Evolutionary conservation across 257 asterid species (phyloP), one percentile per base, ranked within the genome.

Genomic region (Rhazya stricta): DNA sequence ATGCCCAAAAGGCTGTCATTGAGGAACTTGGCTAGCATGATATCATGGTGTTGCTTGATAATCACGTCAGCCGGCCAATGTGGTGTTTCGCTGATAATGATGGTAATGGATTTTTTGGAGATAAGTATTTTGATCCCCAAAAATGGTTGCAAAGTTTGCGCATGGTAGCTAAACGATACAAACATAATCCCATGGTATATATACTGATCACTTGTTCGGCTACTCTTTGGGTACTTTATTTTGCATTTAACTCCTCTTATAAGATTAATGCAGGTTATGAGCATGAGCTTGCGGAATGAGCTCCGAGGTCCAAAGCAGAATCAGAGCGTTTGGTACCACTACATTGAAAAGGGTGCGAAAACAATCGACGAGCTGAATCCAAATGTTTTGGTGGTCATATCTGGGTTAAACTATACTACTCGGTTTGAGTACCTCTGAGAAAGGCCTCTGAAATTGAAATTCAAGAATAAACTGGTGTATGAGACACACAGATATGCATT

Each of bases 71-170:
- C 75, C 56, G 70, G 29, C 96, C 96, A 6, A 79, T 73, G 84
- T 91, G 96, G 95, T 90, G 96, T 54, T 90, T 95, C 27, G 23
- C 74, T 19, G 78, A 81, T 51, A 0, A 76, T 1, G 97, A 91
- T 82, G 97, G 95, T 0, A 91, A 88, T 80, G 96, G 96, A 23
- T 90, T 91, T 77, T 91, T 83, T 48, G 96, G 93, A 11, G 96
- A 90, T 25, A n/a, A 46, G 60, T 78, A 79, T 57, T 91, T 91
- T 76, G 91, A 84, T 76, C 83, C 88, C 2, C 27, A 39, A 0
- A 95, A 91, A 75, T 91, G 97, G 97, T 41, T 91, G 41, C 78
- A 30, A 10, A 87, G 92, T 7, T 80, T 89, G 79, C 39, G 54
- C 25, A 37, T 80, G 8, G 94, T 84, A 5, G 88, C 91, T 21